Evolutionary conservation across 2,329 filamentous ascomycete genomes (phyloP), one percentile per base, ranked within the genome.

Genomic region (Penicillium sp.): DNA sequence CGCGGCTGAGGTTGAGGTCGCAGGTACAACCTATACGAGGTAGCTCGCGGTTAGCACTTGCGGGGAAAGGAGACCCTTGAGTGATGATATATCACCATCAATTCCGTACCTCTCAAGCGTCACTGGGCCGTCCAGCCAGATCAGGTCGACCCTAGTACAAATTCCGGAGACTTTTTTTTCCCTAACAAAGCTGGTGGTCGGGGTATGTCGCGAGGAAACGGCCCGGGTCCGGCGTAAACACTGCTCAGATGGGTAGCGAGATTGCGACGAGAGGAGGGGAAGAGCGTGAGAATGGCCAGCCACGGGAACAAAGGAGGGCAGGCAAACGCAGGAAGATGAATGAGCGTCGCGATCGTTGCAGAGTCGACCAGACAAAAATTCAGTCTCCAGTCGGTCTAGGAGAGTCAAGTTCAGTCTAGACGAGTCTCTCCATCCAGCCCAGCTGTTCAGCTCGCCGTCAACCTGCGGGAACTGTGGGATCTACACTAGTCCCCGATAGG

Each of bases 401-500:
- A 11, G 30, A 6, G 53, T 48, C 42, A 40, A n/a, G 42, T 55
- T 22, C 53, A 55, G 22, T 55, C 42, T 42, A 38, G 42, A 33
- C 51, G 35, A 38, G 51, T 51, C 48, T 35, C 53, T 35, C 53
- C 14, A 26, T 16, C 19, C 42, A 26, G 53, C 5, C 53, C 43
- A 30, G 52, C 26, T 59, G 53, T 57, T 67, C 64, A 65, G 64
- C 65, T 64, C 64, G 48, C 54, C 51, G 61, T 61, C 59, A 52
- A 52, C 57, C 10, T 57, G 55, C 55, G 52, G 57, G 52, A 51
- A 38, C 60, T 57, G 65, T 42, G 57, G 56, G 72, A 75, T 74
- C 66, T 68, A 52, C 72, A 61, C 73, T 75, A 76, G 38, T 38
- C 71, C 68, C n/a, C 69, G 68, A 74, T 75, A 71, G 73, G 72